Percentiles rank a stretch among this genome's conserved stretches.
Conservation (phyloP, 176 grass and related monocot species). For the Alopecurus myosuroides region DNA sequence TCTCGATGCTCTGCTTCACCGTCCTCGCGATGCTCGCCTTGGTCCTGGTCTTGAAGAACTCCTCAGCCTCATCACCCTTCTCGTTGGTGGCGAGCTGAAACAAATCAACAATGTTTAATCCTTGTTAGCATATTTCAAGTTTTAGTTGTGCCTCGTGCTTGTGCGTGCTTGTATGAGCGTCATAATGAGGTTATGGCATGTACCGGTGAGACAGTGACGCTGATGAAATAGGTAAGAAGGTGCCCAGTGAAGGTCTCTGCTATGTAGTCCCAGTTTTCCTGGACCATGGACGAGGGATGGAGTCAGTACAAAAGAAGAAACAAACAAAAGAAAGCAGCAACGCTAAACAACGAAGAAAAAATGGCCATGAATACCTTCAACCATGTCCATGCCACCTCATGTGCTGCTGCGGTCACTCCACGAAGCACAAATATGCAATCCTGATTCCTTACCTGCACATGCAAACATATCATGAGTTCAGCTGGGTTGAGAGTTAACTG, state of each 20-base stretch:
- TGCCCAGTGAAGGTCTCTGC: conserved; percentile 68
- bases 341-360: neutral
- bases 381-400: conserved; percentile 87
- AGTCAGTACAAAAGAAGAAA: conserved; percentile 2
- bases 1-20: conserved; percentile 86
- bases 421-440: conserved; percentile 64
- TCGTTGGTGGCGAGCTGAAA: conserved; percentile 71
- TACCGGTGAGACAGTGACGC: conserved; percentile 56
- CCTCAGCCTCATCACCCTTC: conserved; percentile 65
- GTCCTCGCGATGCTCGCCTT: conserved; percentile 70
- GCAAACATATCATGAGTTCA: conserved; percentile 13
- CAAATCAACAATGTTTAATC: neutral
- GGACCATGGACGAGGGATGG: conserved; percentile 14
- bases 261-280: conserved; percentile 95
- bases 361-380: conserved; percentile 59
- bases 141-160: neutral
- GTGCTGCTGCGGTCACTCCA: conserved; percentile 53
- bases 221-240: conserved; percentile 62
- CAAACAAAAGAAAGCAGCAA: neutral
- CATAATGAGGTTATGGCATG: neutral
- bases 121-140: neutral
- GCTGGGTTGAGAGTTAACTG: conserved; percentile 2
- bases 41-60: conserved; percentile 69
- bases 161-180: neutral
- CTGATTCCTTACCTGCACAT: conserved; percentile 78